Evolutionary conservation across 495 filamentous ascomycete genomes (phyloP).

Genomic region (Cercophora samala): DNA sequence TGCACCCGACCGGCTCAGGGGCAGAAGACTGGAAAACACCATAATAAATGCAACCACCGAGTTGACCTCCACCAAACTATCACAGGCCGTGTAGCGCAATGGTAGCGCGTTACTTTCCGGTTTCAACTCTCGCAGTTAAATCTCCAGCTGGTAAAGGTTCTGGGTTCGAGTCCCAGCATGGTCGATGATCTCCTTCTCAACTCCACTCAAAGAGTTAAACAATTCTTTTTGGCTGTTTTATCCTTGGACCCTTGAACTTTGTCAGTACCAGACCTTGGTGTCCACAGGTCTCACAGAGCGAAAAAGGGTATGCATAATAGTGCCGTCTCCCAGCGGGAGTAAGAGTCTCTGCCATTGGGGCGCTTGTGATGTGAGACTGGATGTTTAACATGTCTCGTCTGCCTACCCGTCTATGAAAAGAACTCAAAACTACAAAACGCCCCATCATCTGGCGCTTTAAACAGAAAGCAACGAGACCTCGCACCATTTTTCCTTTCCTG

Average conservation of each 20-base stretch:
- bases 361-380: neutral
- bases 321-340: neutral
- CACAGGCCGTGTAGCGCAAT: constrained; percentile 5
- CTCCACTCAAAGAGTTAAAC: neutral
- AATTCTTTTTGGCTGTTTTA: neutral
- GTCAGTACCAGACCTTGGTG: neutral
- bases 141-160: constrained; percentile 3
- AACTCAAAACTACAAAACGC: neutral
- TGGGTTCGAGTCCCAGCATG: constrained; percentile 6
- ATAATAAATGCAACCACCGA: neutral
- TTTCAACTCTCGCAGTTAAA: neutral
- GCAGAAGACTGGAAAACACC: neutral
- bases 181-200: neutral
- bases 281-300: neutral
- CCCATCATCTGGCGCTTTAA: neutral
- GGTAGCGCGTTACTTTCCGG: constrained; percentile 7
- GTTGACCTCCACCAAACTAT: neutral
- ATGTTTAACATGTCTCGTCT: neutral
- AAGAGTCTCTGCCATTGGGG: neutral
- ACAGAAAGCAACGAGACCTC: too few relatives aligned
- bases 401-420: neutral
- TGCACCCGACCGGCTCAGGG: neutral
- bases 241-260: neutral
- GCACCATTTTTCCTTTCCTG: too few relatives aligned
- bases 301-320: neutral